phyloP scores from a whole-genome alignment of 108 stramenopile species.

The Fistulifera solaris region DNA sequence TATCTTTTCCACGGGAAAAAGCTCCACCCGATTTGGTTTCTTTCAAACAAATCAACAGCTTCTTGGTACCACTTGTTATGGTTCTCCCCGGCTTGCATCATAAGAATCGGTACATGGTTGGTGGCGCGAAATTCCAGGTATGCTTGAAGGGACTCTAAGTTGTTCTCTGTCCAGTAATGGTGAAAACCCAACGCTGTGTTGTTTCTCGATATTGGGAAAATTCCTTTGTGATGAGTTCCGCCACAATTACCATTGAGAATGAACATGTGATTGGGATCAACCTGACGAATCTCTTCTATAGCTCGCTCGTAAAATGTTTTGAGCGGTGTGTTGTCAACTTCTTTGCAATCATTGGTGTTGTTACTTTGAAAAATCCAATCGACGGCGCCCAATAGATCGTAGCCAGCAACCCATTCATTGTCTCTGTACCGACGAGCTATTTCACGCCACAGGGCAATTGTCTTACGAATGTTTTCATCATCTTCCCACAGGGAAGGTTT shows the following conservation, averaged over 20 bases:
- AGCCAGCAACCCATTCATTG: not conserved
- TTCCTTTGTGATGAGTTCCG: not conserved
- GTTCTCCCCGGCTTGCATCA: not conserved
- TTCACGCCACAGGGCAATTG: not conserved
- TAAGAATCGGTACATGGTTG: not conserved
- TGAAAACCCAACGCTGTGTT: not conserved
- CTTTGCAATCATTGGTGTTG: not conserved
- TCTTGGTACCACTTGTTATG: not conserved
- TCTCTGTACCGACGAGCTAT: not conserved
- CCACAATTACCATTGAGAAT: slow-evolving; percentile 1
- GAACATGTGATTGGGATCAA: slow-evolving; percentile 4
- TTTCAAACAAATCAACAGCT: not conserved
- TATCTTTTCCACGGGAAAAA: not conserved
- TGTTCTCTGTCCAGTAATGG: not conserved
- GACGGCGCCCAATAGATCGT: not conserved
- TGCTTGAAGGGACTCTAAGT: not conserved
- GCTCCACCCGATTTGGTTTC: not conserved
- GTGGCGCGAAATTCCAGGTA: not conserved
- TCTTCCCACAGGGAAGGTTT: not conserved
- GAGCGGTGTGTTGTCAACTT: not conserved
- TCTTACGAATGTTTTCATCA: slow-evolving; percentile 1
- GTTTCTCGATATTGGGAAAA: not conserved
- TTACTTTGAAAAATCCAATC: not conserved
- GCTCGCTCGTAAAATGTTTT: not conserved
- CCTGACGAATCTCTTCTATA: not conserved